Conservation (phyloP, 2,329 filamentous ascomycete species). For the Fusarium dimerum region DNA sequence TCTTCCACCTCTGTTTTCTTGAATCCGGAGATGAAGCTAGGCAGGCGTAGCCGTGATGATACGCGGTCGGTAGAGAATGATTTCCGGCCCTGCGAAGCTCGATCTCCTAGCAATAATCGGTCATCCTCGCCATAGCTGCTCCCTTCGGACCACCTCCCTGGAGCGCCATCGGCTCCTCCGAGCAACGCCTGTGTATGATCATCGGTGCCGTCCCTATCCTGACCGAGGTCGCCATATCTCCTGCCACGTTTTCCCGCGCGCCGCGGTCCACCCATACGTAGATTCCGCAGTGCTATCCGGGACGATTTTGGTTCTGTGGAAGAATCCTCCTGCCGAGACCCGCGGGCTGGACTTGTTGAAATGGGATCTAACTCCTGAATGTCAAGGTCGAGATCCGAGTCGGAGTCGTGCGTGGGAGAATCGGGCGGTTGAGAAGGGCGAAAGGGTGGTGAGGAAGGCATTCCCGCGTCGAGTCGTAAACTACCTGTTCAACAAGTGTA, state of each 20-base stretch:
- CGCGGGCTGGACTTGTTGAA: constrained; percentile 38
- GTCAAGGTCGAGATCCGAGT: constrained; percentile 75
- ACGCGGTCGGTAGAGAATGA: constrained; percentile 33
- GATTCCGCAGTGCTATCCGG: constrained; percentile 69
- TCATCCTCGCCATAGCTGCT: constrained; percentile 67
- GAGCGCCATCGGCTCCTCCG: constrained; percentile 58
- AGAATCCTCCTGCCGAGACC: constrained; percentile 30
- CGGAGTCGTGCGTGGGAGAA: constrained; percentile 67
- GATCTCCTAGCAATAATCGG: constrained; percentile 65
- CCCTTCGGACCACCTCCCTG: constrained; percentile 59
- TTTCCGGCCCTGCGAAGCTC: constrained; percentile 27
- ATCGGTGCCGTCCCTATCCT: constrained; percentile 55
- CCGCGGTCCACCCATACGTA: constrained; percentile 66
- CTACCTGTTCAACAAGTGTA: constrained; percentile 10
- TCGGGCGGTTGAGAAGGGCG: constrained; percentile 63
- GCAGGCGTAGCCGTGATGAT: constrained; percentile 60
- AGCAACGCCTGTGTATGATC: constrained; percentile 70
- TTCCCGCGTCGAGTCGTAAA: constrained; percentile 42
- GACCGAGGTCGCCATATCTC: constrained; percentile 62
- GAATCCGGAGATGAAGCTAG: constrained; percentile 62
- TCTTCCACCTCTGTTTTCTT: constrained; percentile 40
- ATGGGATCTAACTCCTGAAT: constrained; percentile 77
- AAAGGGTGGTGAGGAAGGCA: constrained; percentile 57
- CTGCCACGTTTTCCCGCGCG: constrained; percentile 55
- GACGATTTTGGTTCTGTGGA: constrained; percentile 48